Percentiles rank a stretch among this genome's conserved stretches.
phyloP scores from a whole-genome alignment of 805 yeast species.

The Saccharomycopsis amapae region DNA sequence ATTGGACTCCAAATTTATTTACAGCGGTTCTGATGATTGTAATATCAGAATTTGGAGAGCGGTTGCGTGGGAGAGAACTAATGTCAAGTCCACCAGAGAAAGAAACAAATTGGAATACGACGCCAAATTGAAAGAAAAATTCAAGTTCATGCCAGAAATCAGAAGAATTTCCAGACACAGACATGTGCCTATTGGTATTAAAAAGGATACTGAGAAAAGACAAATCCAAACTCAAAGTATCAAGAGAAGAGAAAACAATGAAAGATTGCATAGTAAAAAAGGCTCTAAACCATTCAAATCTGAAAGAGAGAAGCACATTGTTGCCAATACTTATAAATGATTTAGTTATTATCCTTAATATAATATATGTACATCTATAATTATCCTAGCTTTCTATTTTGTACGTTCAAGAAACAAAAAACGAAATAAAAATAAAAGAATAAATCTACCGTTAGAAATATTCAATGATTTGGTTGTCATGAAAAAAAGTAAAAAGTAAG shows the following conservation, averaged over 20 bases:
- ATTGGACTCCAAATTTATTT: slow-evolving; percentile 81
- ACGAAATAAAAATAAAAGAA: neutral
- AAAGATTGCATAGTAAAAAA: slow-evolving; percentile 64
- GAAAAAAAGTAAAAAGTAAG: too few relatives aligned
- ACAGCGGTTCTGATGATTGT: slow-evolving; percentile 94
- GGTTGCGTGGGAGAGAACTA: slow-evolving; percentile 75
- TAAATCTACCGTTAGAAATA: too few relatives aligned
- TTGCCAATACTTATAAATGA: slow-evolving; percentile 27
- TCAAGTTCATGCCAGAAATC: slow-evolving; percentile 94
- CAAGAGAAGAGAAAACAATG: slow-evolving; percentile 77
- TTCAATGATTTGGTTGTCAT: too few relatives aligned
- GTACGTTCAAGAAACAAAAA: neutral
- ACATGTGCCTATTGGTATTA: slow-evolving; percentile 80
- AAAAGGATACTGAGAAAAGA: slow-evolving; percentile 86
- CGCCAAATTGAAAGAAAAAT: slow-evolving; percentile 84
- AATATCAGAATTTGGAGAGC: slow-evolving; percentile 93
- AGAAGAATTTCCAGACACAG: slow-evolving; percentile 85
- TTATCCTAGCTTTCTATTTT: neutral
- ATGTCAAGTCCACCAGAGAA: slow-evolving; percentile 72
- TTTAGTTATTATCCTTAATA: neutral
- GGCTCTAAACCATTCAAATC: slow-evolving; percentile 50
- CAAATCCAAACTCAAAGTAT: slow-evolving; percentile 61
- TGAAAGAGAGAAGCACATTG: slow-evolving; percentile 82
- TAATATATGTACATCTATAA: neutral
- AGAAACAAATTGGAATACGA: slow-evolving; percentile 84